phyloP scores from a whole-genome alignment of 768 basidiomycete species.

The Rhizopogon rudus region DNA sequence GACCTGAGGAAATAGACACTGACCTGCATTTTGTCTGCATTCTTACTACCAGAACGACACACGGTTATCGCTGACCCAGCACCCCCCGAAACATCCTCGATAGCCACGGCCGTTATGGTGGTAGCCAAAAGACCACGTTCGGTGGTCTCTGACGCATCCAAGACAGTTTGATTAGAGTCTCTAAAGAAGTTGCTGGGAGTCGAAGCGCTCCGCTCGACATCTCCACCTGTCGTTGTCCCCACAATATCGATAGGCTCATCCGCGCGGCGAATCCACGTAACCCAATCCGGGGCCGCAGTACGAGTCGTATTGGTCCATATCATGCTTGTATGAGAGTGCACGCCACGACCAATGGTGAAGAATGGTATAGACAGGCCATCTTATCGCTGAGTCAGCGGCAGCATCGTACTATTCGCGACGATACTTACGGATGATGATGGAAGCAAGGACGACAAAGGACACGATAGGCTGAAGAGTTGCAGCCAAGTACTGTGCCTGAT shows the following conservation, averaged over 20 bases:
- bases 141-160: not conserved
- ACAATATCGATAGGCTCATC: not conserved
- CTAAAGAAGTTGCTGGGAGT: not conserved
- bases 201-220: conserved; percentile 17
- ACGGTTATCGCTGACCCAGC: not conserved
- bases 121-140: not conserved
- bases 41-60: not conserved
- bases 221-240: not conserved
- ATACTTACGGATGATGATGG: conserved; percentile 74
- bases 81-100: not conserved
- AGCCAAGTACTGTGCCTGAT: conserved; percentile 70
- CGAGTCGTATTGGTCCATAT: conserved; percentile 36
- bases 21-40: conserved; percentile 12
- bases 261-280: conserved; percentile 28
- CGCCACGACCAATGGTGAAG: conserved; percentile 48
- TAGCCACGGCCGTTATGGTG: not conserved
- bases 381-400: conserved; percentile 13
- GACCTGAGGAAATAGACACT: conserved; percentile 5
- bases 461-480: conserved; percentile 77
- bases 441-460: conserved; percentile 80
- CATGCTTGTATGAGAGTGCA: conserved; percentile 39
- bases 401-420: not conserved
- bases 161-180: not conserved
- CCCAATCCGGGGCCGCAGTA: conserved; percentile 39
- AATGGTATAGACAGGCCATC: conserved; percentile 70